These are phyloP conservation scores for Rhytidiadelphus loreus DNA, from an alignment of 225 moss, liverwort and hornwort species.

Conservation along the genomic window DNA sequence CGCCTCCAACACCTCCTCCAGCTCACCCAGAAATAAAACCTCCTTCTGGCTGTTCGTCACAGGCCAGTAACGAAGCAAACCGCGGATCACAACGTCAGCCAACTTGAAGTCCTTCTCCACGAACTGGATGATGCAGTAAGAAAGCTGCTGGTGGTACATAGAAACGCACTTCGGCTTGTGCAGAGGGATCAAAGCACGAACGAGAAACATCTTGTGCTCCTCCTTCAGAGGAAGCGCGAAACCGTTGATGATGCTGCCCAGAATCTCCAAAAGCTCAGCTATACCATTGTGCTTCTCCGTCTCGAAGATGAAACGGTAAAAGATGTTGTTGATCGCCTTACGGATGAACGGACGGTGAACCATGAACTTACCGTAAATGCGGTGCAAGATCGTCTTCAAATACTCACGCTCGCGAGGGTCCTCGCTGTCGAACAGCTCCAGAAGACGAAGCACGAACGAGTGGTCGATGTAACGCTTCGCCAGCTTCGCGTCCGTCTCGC, in stretches of 20 bases:
- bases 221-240: slow-evolving; percentile 59
- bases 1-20: slow-evolving; percentile 96
- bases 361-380: slow-evolving; percentile 60
- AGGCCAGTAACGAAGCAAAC: slow-evolving; percentile 49
- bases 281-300: slow-evolving; percentile 55
- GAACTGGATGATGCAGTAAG: slow-evolving; percentile 62
- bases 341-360: slow-evolving; percentile 52
- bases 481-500: slow-evolving; percentile 47
- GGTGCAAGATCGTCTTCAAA: slow-evolving; percentile 43
- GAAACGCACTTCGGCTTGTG: slow-evolving; percentile 58
- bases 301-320: slow-evolving; percentile 54
- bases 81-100: slow-evolving; percentile 51
- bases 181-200: slow-evolving; percentile 44
- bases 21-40: slow-evolving; percentile 79
- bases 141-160: slow-evolving; percentile 62
- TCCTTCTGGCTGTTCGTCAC: slow-evolving; percentile 57
- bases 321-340: slow-evolving; percentile 56
- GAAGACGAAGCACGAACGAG: slow-evolving; percentile 32
- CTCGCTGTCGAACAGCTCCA: slow-evolving; percentile 48
- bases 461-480: slow-evolving; percentile 56
- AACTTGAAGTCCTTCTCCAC: slow-evolving; percentile 50
- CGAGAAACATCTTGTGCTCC: slow-evolving; percentile 58
- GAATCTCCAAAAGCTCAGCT: slow-evolving; percentile 47
- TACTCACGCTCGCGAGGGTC: slow-evolving; percentile 51
- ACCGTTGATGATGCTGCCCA: slow-evolving; percentile 56